Conservation (phyloP, 768 basidiomycete species). For the Rhizopogon sp. region DNA sequence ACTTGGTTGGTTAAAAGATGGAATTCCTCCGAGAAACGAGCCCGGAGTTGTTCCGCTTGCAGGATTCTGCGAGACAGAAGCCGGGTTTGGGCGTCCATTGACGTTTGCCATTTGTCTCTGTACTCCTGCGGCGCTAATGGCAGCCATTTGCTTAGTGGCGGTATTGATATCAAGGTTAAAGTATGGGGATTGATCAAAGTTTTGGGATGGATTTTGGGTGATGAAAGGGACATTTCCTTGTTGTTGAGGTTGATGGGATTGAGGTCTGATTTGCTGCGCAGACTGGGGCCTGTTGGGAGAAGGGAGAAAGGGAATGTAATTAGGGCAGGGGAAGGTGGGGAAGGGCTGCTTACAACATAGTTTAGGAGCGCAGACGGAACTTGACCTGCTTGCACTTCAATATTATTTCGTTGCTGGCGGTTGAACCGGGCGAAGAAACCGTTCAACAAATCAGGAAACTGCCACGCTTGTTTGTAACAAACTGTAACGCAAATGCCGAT, state of each 20-base stretch:
- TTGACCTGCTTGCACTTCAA: conserved; percentile 1
- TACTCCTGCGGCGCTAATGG: conserved; percentile 55
- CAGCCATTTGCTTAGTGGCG: conserved; percentile 78
- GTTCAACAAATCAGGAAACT: conserved; percentile 2
- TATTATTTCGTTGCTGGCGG: background rate
- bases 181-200: conserved; percentile 33
- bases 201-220: conserved; percentile 11
- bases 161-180: conserved; percentile 60
- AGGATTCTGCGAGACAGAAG: conserved; percentile 26
- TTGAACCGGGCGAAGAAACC: background rate
- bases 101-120: conserved; percentile 48
- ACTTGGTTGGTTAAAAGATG: conserved; percentile 24
- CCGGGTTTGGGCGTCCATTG: conserved; percentile 42
- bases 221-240: conserved; percentile 11
- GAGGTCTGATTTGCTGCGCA: conserved; percentile 32
- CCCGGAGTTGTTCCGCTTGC: conserved; percentile 62
- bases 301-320: background rate
- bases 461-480: background rate
- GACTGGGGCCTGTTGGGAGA: conserved; percentile 29
- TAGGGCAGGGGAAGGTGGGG: background rate
- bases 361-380: conserved; percentile 7
- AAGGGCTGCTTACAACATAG: conserved; percentile 28
- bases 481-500: conserved; percentile 4
- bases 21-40: conserved; percentile 60
- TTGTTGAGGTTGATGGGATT: conserved; percentile 10